Conservation (phyloP, 2,329 filamentous ascomycete species). For the Pseudopyricularia javanii region DNA sequence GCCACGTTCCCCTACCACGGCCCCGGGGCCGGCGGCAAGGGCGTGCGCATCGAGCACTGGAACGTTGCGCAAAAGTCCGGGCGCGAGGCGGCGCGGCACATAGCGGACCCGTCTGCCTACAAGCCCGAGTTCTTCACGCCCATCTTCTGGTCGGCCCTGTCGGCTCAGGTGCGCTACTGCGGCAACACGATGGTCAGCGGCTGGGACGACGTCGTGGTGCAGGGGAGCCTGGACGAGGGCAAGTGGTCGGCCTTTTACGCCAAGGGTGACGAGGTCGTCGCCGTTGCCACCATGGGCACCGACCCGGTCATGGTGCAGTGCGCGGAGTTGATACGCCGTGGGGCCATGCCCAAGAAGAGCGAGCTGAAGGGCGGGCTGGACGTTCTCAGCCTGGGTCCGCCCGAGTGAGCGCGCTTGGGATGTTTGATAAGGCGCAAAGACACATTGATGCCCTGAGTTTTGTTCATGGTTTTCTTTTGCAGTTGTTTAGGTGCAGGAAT, state of each 20-base stretch:
- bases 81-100: conserved; percentile 65
- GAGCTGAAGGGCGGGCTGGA: conserved; percentile 55
- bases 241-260: conserved; percentile 87
- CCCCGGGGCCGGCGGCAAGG: conserved; percentile 63
- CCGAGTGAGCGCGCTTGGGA: too few relatives aligned
- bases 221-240: conserved; percentile 61
- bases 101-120: conserved; percentile 47
- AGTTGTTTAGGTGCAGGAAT: too few relatives aligned
- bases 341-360: conserved; percentile 72
- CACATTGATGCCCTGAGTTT: too few relatives aligned
- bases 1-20: conserved; percentile 90
- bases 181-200: conserved; percentile 66
- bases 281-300: conserved; percentile 79
- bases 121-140: conserved; percentile 69
- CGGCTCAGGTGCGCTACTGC: conserved; percentile 82
- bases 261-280: conserved; percentile 75
- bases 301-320: conserved; percentile 78
- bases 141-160: conserved; percentile 92
- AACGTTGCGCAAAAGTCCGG: conserved; percentile 94
- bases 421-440: too few relatives aligned
- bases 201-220: conserved; percentile 75
- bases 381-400: conserved; percentile 28
- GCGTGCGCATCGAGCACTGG: conserved; percentile 91
- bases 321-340: conserved; percentile 72
- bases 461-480: too few relatives aligned